phyloP scores from a whole-genome alignment of 441 rosid species.

The Kokia cookei region DNA sequence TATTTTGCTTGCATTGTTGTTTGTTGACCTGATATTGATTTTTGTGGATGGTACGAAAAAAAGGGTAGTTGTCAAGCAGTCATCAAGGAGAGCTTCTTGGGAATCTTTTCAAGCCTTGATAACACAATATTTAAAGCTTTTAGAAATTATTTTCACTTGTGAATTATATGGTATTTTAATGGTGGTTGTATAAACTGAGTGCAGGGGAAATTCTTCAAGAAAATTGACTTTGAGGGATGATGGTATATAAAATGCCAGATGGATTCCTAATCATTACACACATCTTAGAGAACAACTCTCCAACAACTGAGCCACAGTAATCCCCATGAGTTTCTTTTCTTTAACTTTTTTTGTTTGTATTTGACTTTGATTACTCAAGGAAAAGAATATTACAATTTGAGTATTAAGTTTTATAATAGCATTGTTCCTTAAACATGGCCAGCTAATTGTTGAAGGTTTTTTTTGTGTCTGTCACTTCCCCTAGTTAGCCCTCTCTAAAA shows the following conservation, averaged over 20 bases:
- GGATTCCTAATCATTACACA: slow-evolving; percentile 28
- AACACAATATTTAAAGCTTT: neutral
- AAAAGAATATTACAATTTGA: slow-evolving; percentile 9
- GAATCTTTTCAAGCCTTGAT: neutral
- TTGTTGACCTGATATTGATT: slow-evolving; percentile 12
- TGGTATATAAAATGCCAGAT: slow-evolving; percentile 17
- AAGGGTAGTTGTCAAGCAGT: neutral
- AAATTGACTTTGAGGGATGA: slow-evolving; percentile 15
- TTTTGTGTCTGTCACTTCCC: neutral
- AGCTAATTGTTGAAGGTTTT: slow-evolving; percentile 23
- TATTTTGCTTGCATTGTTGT: neutral
- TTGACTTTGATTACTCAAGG: slow-evolving; percentile 6
- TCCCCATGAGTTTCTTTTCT: neutral
- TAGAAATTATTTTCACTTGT: neutral
- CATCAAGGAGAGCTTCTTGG: neutral
- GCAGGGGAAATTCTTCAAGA: neutral
- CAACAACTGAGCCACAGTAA: slow-evolving; percentile 34
- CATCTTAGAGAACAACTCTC: slow-evolving; percentile 36
- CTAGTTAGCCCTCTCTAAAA: neutral
- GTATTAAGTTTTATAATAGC: slow-evolving; percentile 5
- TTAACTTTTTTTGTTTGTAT: neutral
- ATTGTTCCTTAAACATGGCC: slow-evolving; percentile 42
- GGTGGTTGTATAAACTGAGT: slow-evolving; percentile 2
- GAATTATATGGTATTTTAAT: neutral
- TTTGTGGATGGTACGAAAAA: neutral